Conservation (phyloP, 2,329 filamentous ascomycete species). For the Talaromyces sp. region DNA sequence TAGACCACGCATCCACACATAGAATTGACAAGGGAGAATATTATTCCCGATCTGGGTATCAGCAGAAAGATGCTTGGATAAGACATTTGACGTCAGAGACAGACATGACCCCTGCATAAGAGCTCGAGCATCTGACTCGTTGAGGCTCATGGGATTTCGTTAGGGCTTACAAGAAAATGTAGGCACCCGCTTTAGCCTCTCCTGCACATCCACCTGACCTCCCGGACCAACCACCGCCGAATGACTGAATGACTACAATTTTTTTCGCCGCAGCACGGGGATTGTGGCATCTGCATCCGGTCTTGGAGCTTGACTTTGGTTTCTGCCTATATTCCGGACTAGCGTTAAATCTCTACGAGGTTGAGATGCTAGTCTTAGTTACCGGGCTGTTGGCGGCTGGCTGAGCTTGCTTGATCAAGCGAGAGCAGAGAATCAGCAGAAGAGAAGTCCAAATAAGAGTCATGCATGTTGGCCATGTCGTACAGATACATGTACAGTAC, state of each 20-base stretch:
- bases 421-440: background rate
- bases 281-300: background rate
- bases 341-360: background rate
- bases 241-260: background rate
- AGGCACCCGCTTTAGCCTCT: background rate
- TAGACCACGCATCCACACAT: background rate
- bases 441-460: background rate
- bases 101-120: constrained; percentile 3
- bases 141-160: background rate
- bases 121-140: background rate
- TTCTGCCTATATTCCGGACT: background rate
- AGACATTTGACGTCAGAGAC: background rate
- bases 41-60: background rate
- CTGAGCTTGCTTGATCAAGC: background rate
- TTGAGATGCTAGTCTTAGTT: background rate
- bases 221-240: background rate
- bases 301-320: background rate
- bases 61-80: background rate
- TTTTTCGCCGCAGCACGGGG: background rate
- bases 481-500: background rate
- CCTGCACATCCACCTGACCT: constrained; percentile 2
- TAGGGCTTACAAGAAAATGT: background rate
- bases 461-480: background rate
- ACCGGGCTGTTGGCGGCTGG: background rate
- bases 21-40: background rate